Evolutionary conservation across 805 yeast species (phyloP).

Genomic region (Maudiozyma turicensis): DNA sequence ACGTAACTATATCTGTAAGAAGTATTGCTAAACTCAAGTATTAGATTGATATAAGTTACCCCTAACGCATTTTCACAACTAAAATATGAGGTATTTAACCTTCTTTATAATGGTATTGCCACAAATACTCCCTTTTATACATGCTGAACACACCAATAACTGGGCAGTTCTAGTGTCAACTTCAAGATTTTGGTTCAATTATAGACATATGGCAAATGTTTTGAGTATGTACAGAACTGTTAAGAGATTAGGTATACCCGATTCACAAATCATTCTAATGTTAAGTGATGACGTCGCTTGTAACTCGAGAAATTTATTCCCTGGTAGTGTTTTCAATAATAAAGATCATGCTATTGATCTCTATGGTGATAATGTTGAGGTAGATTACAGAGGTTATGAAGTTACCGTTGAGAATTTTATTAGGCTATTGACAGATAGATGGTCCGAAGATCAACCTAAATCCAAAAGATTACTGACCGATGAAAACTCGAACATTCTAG

Average conservation of each 20-base stretch:
- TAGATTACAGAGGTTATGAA: slow-evolving; percentile 94
- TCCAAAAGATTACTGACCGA: slow-evolving; percentile 86
- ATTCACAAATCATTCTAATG: slow-evolving; percentile 93
- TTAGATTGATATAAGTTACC: too few species aligned
- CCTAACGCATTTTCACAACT: background rate
- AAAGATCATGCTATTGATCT: slow-evolving; percentile 85
- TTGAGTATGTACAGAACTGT: slow-evolving; percentile 92
- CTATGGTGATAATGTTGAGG: slow-evolving; percentile 91
- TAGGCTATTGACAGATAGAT: slow-evolving; percentile 85
- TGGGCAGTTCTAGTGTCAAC: slow-evolving; percentile 91
- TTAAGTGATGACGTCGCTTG: slow-evolving; percentile 95
- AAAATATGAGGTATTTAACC: slow-evolving; percentile 1
- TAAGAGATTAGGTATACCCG: slow-evolving; percentile 93
- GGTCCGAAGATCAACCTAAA: slow-evolving; percentile 91
- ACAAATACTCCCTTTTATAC: background rate
- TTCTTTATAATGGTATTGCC: background rate
- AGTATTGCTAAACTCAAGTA: too few species aligned
- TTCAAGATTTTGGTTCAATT: slow-evolving; percentile 96
- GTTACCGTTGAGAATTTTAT: slow-evolving; percentile 96
- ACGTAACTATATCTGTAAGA: too few species aligned
- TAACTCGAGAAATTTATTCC: slow-evolving; percentile 89
- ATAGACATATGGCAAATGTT: slow-evolving; percentile 95
- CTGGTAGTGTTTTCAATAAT: slow-evolving; percentile 92
- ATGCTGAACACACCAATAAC: slow-evolving; percentile 44
- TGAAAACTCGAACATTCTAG: slow-evolving; percentile 86